Base-by-base conservation (phyloP, 208 protist genomes). In the Borovskyia barvae region DNA sequence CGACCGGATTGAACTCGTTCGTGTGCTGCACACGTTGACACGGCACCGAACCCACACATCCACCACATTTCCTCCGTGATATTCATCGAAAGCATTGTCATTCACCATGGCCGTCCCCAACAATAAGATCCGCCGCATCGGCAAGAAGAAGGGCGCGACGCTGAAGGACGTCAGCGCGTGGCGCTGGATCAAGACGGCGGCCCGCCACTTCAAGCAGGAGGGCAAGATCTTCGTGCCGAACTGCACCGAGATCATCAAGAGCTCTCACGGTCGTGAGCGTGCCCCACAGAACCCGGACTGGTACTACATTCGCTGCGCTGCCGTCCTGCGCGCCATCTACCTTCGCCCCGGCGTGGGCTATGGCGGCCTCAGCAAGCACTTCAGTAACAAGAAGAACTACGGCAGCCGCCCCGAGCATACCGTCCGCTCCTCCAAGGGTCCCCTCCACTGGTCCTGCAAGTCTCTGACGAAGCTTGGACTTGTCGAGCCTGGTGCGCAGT, bases 181-280 rank as follows among this genome's bases (percentile, higher is more conserved):
- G 78, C 87, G 96, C 64, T 99, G 98, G 92, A 94, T 99, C 66
- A 91, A 94, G 66, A 77, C 85, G 33, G 96, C 93, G 53, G 93
- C 95, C 55, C 81, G 79, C 48, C 91, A 99, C 90, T 94, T 99
- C 76, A 98, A 99, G 89, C 83, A 90, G 56, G 82, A 94, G 79
- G 93, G 93, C 52, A 94, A 92, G 72, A 61, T 97, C 66, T 72
- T 93, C 47, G 87, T 98, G 50, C 98, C 98, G 59, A 88, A 95
- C 75, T 98, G 97, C 86, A 88, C 92, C 49, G 97, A 99, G 72
- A 82, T 98, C 76, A 90, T 97, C 57, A 99, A 99, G 88, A 97
- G 96, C 52, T 97, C 87, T 46, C 77, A 84, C 67, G 83, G 88
- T 71, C 97, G 97, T 82, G 97, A 99, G 78, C 88, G 98, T 50